These are phyloP conservation scores for Penicillium bialowiezense DNA, from an alignment of 495 filamentous ascomycete species.

Conservation along the genomic window DNA sequence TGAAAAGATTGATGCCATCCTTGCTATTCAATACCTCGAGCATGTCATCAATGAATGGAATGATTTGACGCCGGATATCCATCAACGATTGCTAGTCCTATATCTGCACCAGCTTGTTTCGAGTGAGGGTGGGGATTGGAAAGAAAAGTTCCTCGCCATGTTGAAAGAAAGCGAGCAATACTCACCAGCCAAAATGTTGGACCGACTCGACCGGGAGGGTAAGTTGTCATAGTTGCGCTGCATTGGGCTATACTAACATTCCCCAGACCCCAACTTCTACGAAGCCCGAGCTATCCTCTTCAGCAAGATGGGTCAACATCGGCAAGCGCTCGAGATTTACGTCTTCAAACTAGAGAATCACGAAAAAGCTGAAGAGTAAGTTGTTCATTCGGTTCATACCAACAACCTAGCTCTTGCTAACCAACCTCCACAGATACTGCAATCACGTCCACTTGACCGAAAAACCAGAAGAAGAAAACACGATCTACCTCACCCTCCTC, in stretches of 20 bases:
- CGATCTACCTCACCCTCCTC: slow-evolving; percentile 88
- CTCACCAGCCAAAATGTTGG: slow-evolving; percentile 70
- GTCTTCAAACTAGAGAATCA: slow-evolving; percentile 90
- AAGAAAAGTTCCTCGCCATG: slow-evolving; percentile 67
- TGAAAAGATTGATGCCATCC: slow-evolving; percentile 57
- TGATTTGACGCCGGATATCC: slow-evolving; percentile 79
- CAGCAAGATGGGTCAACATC: slow-evolving; percentile 93
- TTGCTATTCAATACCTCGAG: slow-evolving; percentile 84
- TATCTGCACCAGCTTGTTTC: slow-evolving; percentile 60
- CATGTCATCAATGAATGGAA: slow-evolving; percentile 87
- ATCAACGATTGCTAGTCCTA: slow-evolving; percentile 75
- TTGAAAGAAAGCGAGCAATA: slow-evolving; percentile 76
- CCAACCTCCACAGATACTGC: slow-evolving; percentile 69
- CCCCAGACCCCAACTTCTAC: slow-evolving; percentile 75
- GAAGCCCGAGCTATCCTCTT: slow-evolving; percentile 90
- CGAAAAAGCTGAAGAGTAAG: slow-evolving; percentile 85
- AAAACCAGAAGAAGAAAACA: slow-evolving; percentile 57
- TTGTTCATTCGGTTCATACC: background rate
- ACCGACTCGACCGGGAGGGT: slow-evolving; percentile 76
- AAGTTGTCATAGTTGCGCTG: slow-evolving; percentile 24
- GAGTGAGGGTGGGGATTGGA: slow-evolving; percentile 52
- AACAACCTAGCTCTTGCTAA: slow-evolving; percentile 11
- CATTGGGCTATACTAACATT: background rate
- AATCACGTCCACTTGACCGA: slow-evolving; percentile 71
- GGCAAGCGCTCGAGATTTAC: slow-evolving; percentile 91